phyloP scores from a whole-genome alignment of 805 yeast genomes.

The Barnettozyma californica region DNA sequence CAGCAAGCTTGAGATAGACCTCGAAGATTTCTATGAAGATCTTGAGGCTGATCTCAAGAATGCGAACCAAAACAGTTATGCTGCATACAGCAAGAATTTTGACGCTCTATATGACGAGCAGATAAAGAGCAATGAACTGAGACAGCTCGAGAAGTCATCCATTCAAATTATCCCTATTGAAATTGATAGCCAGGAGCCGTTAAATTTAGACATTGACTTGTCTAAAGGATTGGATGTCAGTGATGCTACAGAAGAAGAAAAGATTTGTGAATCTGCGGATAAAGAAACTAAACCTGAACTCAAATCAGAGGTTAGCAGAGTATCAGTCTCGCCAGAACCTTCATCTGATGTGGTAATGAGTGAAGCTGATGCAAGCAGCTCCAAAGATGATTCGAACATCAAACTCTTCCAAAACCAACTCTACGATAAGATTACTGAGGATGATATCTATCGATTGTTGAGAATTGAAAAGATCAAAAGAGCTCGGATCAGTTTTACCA shows the following conservation, averaged over 20 bases:
- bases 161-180: slow-evolving; percentile 14
- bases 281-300: background rate
- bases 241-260: background rate
- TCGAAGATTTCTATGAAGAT: slow-evolving; percentile 6
- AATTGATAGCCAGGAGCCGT: slow-evolving; percentile 9
- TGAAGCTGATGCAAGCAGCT: background rate
- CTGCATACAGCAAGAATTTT: slow-evolving; percentile 13
- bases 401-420: slow-evolving; percentile 3
- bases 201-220: slow-evolving; percentile 7
- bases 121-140: slow-evolving; percentile 9
- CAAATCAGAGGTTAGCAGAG: background rate
- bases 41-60: slow-evolving; percentile 6
- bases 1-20: slow-evolving; percentile 14
- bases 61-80: slow-evolving; percentile 10
- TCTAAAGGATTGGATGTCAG: background rate
- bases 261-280: background rate
- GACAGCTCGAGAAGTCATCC: slow-evolving; percentile 13
- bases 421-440: slow-evolving; percentile 12
- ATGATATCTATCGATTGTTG: slow-evolving; percentile 15
- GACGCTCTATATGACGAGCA: slow-evolving; percentile 15
- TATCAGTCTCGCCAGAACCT: background rate
- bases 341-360: background rate
- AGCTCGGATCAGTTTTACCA: slow-evolving; percentile 12
- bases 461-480: slow-evolving; percentile 20
- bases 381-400: background rate